phyloP scores from a whole-genome alignment of 768 basidiomycete species.

The Kondoa subrosea region DNA sequence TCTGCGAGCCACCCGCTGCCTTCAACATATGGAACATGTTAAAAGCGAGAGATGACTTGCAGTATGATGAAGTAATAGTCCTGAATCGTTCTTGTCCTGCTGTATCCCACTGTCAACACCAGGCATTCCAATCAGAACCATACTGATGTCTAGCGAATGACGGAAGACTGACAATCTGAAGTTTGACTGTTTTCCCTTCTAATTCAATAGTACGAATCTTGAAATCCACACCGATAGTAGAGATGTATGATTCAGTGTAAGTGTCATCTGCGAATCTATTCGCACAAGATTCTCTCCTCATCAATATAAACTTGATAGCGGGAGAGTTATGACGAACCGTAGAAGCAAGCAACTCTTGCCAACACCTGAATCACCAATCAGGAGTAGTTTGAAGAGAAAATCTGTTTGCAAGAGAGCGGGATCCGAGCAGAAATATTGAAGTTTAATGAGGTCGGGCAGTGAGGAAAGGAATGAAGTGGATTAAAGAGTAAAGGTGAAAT shows the following conservation, averaged over 20 bases:
- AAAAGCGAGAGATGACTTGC: background rate
- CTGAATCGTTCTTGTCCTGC: constrained; percentile 96
- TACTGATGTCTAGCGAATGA: too few relatives aligned
- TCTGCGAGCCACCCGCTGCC: constrained; percentile 29
- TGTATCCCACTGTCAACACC: constrained; percentile 84
- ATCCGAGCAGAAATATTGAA: background rate
- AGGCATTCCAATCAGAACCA: too few relatives aligned
- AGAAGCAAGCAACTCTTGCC: constrained; percentile 61
- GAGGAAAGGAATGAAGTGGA: too few relatives aligned
- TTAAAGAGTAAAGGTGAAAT: too few relatives aligned
- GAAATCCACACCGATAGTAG: constrained; percentile 98
- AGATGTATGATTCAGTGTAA: constrained; percentile 98
- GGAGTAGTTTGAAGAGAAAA: constrained; percentile 22
- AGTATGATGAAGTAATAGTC: constrained; percentile 95
- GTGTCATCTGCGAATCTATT: constrained; percentile 97
- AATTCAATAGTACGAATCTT: constrained; percentile 98
- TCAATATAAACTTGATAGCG: too few relatives aligned
- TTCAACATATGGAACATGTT: background rate
- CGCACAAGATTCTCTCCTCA: constrained; percentile 33
- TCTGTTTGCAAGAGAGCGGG: constrained; percentile 9
- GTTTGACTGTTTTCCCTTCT: constrained; percentile 91
- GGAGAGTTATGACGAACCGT: constrained; percentile 82
- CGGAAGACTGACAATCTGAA: constrained; percentile 97
- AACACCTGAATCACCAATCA: constrained; percentile 43
- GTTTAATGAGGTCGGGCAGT: too few relatives aligned